Conservation (phyloP, 2,329 filamentous ascomycete species). For the Exophiala sideris region DNA sequence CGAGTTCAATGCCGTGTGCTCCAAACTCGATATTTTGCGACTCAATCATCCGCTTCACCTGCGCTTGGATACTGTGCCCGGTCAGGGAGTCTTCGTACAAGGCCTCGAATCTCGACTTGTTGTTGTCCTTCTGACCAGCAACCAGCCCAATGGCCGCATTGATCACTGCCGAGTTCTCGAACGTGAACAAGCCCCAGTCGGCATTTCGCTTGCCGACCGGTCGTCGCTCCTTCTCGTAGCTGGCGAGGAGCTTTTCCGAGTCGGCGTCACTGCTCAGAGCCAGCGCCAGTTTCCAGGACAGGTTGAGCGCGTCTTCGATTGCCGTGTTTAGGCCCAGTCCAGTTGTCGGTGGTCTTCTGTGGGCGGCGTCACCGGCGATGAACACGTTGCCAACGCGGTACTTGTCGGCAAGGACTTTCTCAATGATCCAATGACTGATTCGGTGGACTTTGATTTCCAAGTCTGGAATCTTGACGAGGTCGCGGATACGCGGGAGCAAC, state of each 20-base stretch:
- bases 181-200: slow-evolving; percentile 8
- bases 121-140: not conserved
- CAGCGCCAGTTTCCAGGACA: slow-evolving; percentile 30
- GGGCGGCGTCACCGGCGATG: slow-evolving; percentile 23
- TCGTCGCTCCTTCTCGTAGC: slow-evolving; percentile 35
- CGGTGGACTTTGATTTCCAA: not conserved
- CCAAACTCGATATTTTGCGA: not conserved
- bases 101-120: not conserved
- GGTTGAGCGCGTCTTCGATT: slow-evolving; percentile 37
- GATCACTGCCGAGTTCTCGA: not conserved
- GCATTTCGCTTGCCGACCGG: slow-evolving; percentile 27
- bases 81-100: not conserved
- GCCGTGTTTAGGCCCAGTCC: slow-evolving; percentile 5
- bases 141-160: not conserved
- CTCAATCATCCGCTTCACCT: not conserved
- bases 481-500: slow-evolving; percentile 27
- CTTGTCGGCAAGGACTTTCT: not conserved
- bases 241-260: slow-evolving; percentile 26
- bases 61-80: not conserved
- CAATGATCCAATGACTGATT: slow-evolving; percentile 4
- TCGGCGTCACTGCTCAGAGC: slow-evolving; percentile 14
- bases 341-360: slow-evolving; percentile 1
- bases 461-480: slow-evolving; percentile 12
- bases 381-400: slow-evolving; percentile 32
- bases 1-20: too few relatives aligned